Evolutionary conservation across 352 stramenopile species (phyloP), one percentile per base, ranked within the genome.

Genomic region (Blastocystis sp.): DNA sequence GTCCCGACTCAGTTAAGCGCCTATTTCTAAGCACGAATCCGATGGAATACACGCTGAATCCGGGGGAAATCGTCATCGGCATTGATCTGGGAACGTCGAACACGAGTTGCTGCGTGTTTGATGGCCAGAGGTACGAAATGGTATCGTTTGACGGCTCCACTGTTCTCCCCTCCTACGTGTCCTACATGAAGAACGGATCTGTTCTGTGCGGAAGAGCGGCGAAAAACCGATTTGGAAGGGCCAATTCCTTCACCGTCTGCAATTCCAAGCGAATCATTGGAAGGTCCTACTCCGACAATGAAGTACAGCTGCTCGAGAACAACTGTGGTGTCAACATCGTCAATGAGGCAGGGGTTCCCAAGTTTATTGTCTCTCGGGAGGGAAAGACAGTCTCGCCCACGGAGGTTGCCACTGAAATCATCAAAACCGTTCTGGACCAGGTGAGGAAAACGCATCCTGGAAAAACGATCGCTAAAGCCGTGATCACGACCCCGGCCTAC

Each of bases 31-130:
- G 6, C 45, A 55, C 16, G 9, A 55, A 19, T 55, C 6, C 45
- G 16, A 55, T 55, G 45, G 6, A 55, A 6, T 55, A 55, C 45
- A 55, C 45, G 45, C 45, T 16, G 45, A 55, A 55, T 19, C 6
- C 9, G 45, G 45, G 45, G 16, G 45, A 55, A 55, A 55, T 55
- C 45, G 45, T 55, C 16, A 19, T 82, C 59, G 79, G 21, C 26
- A 79, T 89, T 31, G 79, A 89, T 77, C 4, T 89, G 41, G 79
- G 79, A 80, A 89, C 79, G 13, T 79, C 62, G 24, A 80, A 89
- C 45, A 65, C 59, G 35, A 79, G 79, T 55, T 62, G 74, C 26
- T 69, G 45, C 70, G 65, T 50, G 31, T 45, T 26, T 45, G 37
- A 85, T 29, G 33, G 35, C 0, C 29, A n/a, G 2, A 41, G 1